Conservation (phyloP, 164 flowering plant genomes). For the Piper longum region DNA sequence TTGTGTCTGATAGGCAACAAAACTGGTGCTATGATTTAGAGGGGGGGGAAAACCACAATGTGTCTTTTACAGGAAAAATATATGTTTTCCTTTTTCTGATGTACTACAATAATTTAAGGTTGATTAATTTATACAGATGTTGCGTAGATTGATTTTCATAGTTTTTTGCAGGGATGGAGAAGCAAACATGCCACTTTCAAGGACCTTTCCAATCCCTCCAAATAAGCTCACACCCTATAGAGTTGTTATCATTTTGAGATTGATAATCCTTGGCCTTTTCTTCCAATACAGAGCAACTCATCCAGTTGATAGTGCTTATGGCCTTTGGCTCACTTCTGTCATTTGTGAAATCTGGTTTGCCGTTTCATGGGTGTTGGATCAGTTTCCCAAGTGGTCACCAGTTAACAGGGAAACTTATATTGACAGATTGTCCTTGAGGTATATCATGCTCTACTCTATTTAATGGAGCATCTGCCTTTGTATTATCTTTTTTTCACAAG, state of each 20-base stretch:
- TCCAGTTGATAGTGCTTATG: conserved; percentile 83
- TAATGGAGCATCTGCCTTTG: not conserved
- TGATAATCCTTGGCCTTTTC: conserved; percentile 75
- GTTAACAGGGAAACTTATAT: conserved; percentile 48
- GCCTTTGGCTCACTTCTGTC: conserved; percentile 86
- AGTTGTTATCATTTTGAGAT: conserved; percentile 55
- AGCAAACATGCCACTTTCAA: conserved; percentile 56
- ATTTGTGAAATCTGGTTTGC: conserved; percentile 99
- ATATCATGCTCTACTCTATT: conserved; percentile 2
- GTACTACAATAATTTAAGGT: not conserved
- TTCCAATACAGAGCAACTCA: conserved; percentile 78
- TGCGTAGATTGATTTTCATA: conserved; percentile 6
- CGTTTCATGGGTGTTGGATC: conserved; percentile 90
- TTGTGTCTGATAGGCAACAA: not conserved
- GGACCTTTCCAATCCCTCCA: conserved; percentile 42
- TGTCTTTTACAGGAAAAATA: not conserved
- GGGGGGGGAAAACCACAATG: not conserved
- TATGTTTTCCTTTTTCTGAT: not conserved
- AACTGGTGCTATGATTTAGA: not conserved
- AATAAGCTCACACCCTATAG: conserved; percentile 68
- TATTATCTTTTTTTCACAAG: not conserved
- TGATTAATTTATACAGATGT: not conserved
- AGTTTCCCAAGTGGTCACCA: conserved; percentile 95
- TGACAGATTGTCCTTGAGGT: conserved; percentile 75
- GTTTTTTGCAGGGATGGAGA: conserved; percentile 43